Base-by-base conservation (phyloP, 129 eudicot species). In the Saussurea involucrata region DNA sequence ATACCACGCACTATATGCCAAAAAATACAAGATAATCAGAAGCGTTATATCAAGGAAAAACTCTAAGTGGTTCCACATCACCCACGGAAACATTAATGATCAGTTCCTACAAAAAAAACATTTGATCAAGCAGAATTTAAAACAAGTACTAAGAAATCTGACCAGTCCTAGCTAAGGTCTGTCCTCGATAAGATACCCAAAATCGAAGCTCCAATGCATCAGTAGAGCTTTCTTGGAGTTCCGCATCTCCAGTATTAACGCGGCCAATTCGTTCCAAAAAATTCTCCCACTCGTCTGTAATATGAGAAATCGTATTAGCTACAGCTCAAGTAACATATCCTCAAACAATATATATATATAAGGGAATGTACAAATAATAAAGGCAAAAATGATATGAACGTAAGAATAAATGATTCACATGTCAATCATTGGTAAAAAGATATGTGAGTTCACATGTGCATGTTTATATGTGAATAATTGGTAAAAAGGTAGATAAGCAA, bases 121-220 rank as follows among this genome's bases (percentile, higher is more conserved):
- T 21, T 20, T 10, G 17, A 28, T 60, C 6, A 55, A 70, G 36
- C 17, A 6, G 15, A 20, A 71, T 5, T 29, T 44, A 55, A 3
- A 55, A 69, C 27, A 18, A 68, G 28, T 69, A 37, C 9, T 15
- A 32, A 68, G 58, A 46, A 65, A 67, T 75, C 87, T 73, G 64
- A 95, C 98, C 98, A 81, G 98, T 95, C 78, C 98, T 88, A 53
- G 98, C 88, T 74, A 95, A 82, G 36, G 98, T 95, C 72, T 95
- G 98, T 53, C 98, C 98, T n/a, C 98, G 86, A 83, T 95, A 95
- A 73, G 98, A 95, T 78, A 88, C 97, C 98, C 98, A 95, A 88
- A 95, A 91, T 15, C 98, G 89, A 60, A 95, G 97, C 85, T 95
- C 98, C 82, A 89, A 70, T 21, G 90, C 85, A 76, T 84, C 92